Evolutionary conservation across 2,329 filamentous ascomycete species (phyloP).

Genomic region (Cytospora mali): DNA sequence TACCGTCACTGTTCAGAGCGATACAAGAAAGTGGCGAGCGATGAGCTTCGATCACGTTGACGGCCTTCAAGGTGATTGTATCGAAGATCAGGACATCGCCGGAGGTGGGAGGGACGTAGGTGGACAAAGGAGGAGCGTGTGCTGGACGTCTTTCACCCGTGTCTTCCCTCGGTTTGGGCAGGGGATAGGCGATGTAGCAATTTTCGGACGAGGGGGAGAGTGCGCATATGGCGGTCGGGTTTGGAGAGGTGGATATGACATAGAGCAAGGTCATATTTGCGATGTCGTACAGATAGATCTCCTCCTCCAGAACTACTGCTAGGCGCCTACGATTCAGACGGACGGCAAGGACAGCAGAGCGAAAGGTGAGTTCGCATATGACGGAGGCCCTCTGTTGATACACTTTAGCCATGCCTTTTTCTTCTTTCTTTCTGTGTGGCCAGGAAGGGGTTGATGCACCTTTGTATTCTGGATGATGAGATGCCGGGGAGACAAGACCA

Average conservation of each 20-base stretch:
- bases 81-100: slow-evolving; percentile 95
- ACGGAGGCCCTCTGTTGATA: slow-evolving; percentile 65
- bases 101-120: slow-evolving; percentile 79
- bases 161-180: slow-evolving; percentile 73
- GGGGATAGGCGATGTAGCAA: slow-evolving; percentile 92
- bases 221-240: slow-evolving; percentile 87
- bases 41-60: slow-evolving; percentile 95
- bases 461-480: slow-evolving; percentile 98
- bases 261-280: slow-evolving; percentile 96
- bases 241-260: slow-evolving; percentile 92
- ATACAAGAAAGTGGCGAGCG: slow-evolving; percentile 89
- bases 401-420: slow-evolving; percentile 27
- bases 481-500: slow-evolving; percentile 88
- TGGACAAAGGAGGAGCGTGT: slow-evolving; percentile 80
- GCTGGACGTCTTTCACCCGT: slow-evolving; percentile 63
- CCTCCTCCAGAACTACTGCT: slow-evolving; percentile 90
- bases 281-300: slow-evolving; percentile 98
- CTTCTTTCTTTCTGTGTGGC: background rate
- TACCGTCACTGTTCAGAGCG: slow-evolving; percentile 89
- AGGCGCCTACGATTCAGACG: slow-evolving; percentile 92
- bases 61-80: slow-evolving; percentile 82
- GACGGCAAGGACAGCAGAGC: slow-evolving; percentile 92
- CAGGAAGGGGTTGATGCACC: slow-evolving; percentile 50
- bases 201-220: slow-evolving; percentile 93
- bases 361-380: slow-evolving; percentile 98